phyloP scores from a whole-genome alignment of 2,329 filamentous ascomycete species.

The Penicillium digitatum region DNA sequence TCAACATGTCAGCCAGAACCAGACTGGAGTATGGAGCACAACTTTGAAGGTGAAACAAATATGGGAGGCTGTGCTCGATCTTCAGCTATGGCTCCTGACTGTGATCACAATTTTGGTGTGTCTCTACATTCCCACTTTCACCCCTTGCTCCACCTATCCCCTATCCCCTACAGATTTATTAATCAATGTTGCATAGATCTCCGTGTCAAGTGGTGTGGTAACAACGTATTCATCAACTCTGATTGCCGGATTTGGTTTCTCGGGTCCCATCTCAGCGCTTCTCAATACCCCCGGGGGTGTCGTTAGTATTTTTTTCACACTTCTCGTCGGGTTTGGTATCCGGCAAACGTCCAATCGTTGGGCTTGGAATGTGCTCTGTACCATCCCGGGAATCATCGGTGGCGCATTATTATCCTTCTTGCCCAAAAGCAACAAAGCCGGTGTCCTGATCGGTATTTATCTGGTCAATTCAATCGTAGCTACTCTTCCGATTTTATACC shows the following conservation, averaged over 20 bases:
- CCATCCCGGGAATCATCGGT: slow-evolving; percentile 48
- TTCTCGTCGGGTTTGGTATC: slow-evolving; percentile 41
- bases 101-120: slow-evolving; percentile 26
- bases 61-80: slow-evolving; percentile 44
- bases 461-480: slow-evolving; percentile 46
- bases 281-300: slow-evolving; percentile 45
- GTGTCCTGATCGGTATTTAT: slow-evolving; percentile 45
- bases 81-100: slow-evolving; percentile 46
- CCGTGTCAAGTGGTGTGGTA: slow-evolving; percentile 45
- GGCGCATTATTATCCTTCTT: slow-evolving; percentile 39
- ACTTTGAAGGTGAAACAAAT: slow-evolving; percentile 48
- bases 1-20: slow-evolving; percentile 46
- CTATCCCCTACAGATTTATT: not conserved
- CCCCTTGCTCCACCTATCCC: slow-evolving; percentile 1
- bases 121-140: not conserved
- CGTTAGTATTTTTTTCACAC: slow-evolving; percentile 41
- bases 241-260: slow-evolving; percentile 42
- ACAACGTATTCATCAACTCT: slow-evolving; percentile 47
- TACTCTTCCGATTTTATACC: slow-evolving; percentile 45
- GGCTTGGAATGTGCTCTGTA: slow-evolving; percentile 42
- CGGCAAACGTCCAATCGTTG: slow-evolving; percentile 41
- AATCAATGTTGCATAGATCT: slow-evolving; percentile 29
- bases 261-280: slow-evolving; percentile 42
- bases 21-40: slow-evolving; percentile 52
- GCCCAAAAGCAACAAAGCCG: slow-evolving; percentile 38